phyloP scores from a whole-genome alignment of 2,329 filamentous ascomycete species.

The Fusarium incarnatum region DNA sequence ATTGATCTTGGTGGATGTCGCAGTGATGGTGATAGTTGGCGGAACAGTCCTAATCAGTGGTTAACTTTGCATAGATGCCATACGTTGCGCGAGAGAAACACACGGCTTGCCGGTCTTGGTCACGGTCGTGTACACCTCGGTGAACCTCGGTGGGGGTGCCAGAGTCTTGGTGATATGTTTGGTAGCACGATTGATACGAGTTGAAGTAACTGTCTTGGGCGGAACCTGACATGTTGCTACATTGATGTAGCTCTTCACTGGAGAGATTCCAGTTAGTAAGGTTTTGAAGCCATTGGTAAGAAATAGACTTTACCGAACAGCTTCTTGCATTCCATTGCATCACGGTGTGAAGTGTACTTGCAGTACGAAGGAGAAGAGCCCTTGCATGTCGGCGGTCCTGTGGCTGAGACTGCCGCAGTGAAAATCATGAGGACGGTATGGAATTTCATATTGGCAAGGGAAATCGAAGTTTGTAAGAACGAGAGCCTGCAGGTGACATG shows the following conservation, averaged over 20 bases:
- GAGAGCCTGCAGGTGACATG: neutral
- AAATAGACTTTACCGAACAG: neutral
- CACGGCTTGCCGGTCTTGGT: neutral
- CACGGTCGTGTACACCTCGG: neutral
- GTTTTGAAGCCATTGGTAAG: too few species aligned
- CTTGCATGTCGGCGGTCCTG: neutral
- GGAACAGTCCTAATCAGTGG: neutral
- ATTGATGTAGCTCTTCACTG: neutral
- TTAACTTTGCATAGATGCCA: neutral
- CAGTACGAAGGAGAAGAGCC: neutral
- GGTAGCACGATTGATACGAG: neutral
- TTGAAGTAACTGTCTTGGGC: neutral
- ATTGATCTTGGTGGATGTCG: neutral
- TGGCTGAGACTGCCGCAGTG: neutral
- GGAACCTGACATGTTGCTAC: neutral
- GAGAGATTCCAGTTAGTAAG: too few species aligned
- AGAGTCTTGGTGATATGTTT: neutral
- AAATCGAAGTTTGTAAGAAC: too few species aligned
- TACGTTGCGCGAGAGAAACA: neutral
- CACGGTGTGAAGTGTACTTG: neutral
- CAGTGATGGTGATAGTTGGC: neutral
- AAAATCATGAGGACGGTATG: neutral
- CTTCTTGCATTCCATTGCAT: neutral
- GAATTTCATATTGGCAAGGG: neutral
- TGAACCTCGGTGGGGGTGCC: neutral